phyloP scores from a whole-genome alignment of 139 green algal genomes.

The Chlamydomonas sp. region DNA sequence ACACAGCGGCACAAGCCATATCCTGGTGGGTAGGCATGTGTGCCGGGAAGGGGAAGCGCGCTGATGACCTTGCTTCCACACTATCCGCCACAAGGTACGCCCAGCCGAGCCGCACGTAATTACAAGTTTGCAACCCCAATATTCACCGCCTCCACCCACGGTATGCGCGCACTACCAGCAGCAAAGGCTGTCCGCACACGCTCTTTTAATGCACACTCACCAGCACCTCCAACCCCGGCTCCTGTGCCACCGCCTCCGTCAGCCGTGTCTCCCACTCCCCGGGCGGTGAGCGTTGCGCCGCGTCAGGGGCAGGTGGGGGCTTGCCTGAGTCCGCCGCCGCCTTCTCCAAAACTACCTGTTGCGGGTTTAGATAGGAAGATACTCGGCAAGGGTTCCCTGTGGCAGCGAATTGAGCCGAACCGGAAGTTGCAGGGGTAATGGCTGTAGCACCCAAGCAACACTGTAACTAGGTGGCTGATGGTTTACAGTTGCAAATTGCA shows the following conservation, averaged over 20 bases:
- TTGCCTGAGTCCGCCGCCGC: slow-evolving; percentile 5
- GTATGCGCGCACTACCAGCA: background rate
- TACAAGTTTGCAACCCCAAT: background rate
- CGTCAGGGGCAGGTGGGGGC: background rate
- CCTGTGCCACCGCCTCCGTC: slow-evolving; percentile 3
- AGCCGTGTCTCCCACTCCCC: slow-evolving; percentile 6
- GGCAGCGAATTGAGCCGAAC: too few relatives aligned
- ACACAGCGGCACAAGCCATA: too few relatives aligned
- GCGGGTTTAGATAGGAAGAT: background rate
- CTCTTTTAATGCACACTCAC: background rate
- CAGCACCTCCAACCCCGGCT: slow-evolving; percentile 9
- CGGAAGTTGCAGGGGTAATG: too few relatives aligned
- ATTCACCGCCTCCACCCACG: background rate
- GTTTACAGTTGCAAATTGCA: too few relatives aligned
- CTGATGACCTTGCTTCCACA: too few relatives aligned
- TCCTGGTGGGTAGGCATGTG: too few relatives aligned
- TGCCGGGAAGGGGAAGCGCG: too few relatives aligned
- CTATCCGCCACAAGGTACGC: too few relatives aligned
- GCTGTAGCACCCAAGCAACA: too few relatives aligned
- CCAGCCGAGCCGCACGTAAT: background rate
- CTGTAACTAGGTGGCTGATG: too few relatives aligned
- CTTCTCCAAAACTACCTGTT: slow-evolving; percentile 23
- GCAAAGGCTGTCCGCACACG: too few relatives aligned
- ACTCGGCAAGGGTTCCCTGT: too few relatives aligned
- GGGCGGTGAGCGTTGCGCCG: background rate